Evolutionary conservation across 164 flowering plant species (phyloP), one percentile per base, ranked within the genome.

Genomic region (Umbilicus rupestris): DNA sequence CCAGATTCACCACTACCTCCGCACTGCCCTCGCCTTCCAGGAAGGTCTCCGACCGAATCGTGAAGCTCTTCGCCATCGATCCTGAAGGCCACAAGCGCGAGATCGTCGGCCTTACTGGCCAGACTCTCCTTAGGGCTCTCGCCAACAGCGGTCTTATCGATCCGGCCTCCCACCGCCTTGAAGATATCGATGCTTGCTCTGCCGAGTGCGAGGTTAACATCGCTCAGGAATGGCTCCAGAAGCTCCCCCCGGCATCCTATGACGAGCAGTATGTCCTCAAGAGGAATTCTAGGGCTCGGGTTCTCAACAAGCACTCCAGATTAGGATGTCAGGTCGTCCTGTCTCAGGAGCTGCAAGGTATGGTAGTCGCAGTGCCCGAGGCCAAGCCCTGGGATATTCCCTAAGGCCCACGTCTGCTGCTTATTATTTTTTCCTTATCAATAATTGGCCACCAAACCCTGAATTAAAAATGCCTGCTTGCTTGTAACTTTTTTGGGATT

Each of bases 281-380:
- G 69, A 60, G 87, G 71, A 84, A 81, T 60, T 73, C 88, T 14
- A 74, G 96, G 67, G 68, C 72, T 74, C 73, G 97, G 72, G 78
- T 80, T 60, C 71, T 91, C 76, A 94, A 89, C 73, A 85, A 83
- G 87, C 96, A 94, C 63, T 79, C 99, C 15, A 76, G 99, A 76
- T 78, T 89, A 20, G 96, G 96, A 0, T 94, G 99, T 70, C 99
- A 94, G 85, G 96, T 94, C 52, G 73, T 91, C 28, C 81, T 94
- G 28, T 66, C 69, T 2, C 81, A 55, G 33, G 90, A 83, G 11
- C 84, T 91, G 19, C 82, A 94, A 75, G 99, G 99, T 66, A 94
- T 94, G 99, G 99, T 94, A 46, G 93, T 94, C 30, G 97, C 97
- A 1, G 77, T 94, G n/a, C 90, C 99, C 14, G 96, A 94, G 78